Base-by-base conservation (phyloP, 2,329 filamentous ascomycete genomes). In the Chaetomium sp. region DNA sequence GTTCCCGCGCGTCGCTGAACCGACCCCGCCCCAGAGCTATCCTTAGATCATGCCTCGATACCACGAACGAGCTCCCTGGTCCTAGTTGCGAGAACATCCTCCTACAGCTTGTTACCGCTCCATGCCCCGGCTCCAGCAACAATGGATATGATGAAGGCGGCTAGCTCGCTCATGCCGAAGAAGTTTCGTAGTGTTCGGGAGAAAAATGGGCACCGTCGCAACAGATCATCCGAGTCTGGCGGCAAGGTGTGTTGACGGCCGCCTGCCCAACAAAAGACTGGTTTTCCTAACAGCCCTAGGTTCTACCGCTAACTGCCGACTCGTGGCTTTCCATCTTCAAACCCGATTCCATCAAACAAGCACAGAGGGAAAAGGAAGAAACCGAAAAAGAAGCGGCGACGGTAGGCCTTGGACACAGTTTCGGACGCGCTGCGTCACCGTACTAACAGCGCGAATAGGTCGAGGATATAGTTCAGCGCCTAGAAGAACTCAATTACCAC, bases 171-270 rank as follows among this genome's bases (percentile, higher is more conserved):
- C 49, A 66, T 69, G 57, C 82, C 82, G 57, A 87, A 85, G 74
- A 87, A 89, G 72, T 88, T 92, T 75, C 85, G 91, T 66, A 90
- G 86, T 76, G 82, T 89, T 70, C 85, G 89, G 70, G 90, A 91
- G 72, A 92, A 85, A 77, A 82, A 81, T 75, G 81, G 78, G 45
- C 83, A 86, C 69, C 80, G 79, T 64, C 82, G 84, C 65, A 82
- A 80, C 72, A 86, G 83, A 71, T 87, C 85, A 55, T 80, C 81
- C 23, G 83, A 87, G 62, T 80, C 83, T 27, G 75, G 78, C 27
- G 80, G 80, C 67, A 87, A 84, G 80, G 85, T 85, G 76, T 65
- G 75, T 70, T 61, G 53, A 62, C 38, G 45, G 27, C 25, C 38
- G 19, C 50, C 42, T 61, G 59, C 25, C 29, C 23, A 27, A 21